Conservation (phyloP, 352 stramenopile genomes). For the Halophytophthora batemanensis region DNA sequence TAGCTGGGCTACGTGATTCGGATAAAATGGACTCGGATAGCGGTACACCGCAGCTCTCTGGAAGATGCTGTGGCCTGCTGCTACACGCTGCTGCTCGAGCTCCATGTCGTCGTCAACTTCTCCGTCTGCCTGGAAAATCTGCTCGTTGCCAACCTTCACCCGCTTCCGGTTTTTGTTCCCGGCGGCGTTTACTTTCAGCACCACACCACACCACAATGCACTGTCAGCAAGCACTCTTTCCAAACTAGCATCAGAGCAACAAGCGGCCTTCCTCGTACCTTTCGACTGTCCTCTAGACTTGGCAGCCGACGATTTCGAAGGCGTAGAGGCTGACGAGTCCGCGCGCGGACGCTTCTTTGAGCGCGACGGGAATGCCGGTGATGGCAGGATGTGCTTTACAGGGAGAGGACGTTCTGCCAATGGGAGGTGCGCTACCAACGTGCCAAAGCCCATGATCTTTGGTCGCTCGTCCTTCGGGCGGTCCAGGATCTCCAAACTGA, state of each 20-base stretch:
- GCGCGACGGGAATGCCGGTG: conserved; percentile 68
- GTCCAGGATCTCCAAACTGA: conserved; percentile 80
- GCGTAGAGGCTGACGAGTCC: conserved; percentile 31
- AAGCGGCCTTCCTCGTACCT: conserved; percentile 9
- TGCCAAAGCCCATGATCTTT: conserved; percentile 84
- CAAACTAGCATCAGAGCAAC: neutral
- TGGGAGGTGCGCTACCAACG: conserved; percentile 71
- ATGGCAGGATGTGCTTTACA: conserved; percentile 65
- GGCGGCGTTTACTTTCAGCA: conserved; percentile 1
- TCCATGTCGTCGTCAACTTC: conserved; percentile 26
- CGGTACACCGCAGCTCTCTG: conserved; percentile 29
- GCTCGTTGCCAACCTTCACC: conserved; percentile 23
- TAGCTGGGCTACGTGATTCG: conserved; percentile 29
- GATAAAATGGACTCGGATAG: conserved; percentile 16
- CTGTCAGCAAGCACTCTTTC: neutral
- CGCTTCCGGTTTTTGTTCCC: conserved; percentile 19
- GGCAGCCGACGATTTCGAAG: conserved; percentile 20
- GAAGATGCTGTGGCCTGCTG: conserved; percentile 31
- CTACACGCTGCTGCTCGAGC: neutral
- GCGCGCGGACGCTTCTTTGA: conserved; percentile 67
- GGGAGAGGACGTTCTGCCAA: conserved; percentile 56
- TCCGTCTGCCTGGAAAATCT: conserved; percentile 48
- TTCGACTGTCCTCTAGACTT: conserved; percentile 19
- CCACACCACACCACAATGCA: neutral
- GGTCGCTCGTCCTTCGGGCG: conserved; percentile 67